Percentiles rank a stretch among this genome's conserved stretches.
These are phyloP conservation scores for Epichloe elymi DNA, from an alignment of 2,329 filamentous ascomycete genomes.

Conservation along the genomic window DNA sequence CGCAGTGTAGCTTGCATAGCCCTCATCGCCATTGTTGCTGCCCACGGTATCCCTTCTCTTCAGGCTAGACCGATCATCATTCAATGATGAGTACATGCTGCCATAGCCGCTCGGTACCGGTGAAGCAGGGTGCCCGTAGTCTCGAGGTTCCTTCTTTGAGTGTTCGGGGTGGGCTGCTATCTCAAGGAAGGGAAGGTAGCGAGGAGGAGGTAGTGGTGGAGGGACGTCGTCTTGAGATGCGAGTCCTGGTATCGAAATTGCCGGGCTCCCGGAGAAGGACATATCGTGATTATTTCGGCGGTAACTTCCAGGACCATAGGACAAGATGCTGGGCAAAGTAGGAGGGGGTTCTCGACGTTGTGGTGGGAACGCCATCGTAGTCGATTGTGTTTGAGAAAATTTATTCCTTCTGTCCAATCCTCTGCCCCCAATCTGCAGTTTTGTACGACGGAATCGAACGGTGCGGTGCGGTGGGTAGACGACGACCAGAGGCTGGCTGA, in stretches of 20 bases:
- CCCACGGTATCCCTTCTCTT: slow-evolving; percentile 18
- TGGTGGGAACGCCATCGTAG: slow-evolving; percentile 23
- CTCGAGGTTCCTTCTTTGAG: slow-evolving; percentile 16
- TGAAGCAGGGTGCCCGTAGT: slow-evolving; percentile 14
- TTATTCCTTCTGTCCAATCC: neutral
- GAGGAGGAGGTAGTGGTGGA: slow-evolving; percentile 34
- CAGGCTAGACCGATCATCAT: slow-evolving; percentile 22
- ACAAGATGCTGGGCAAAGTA: slow-evolving; percentile 24
- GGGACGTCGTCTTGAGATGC: slow-evolving; percentile 22
- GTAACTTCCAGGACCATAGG: slow-evolving; percentile 17
- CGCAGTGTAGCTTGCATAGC: slow-evolving; percentile 30
- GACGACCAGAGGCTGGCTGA: slow-evolving; percentile 3
- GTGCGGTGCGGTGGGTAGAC: neutral
- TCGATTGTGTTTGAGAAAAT: neutral
- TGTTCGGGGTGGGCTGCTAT: slow-evolving; percentile 18
- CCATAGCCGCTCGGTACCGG: slow-evolving; percentile 26
- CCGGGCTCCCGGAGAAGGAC: slow-evolving; percentile 20
- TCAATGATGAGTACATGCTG: slow-evolving; percentile 23
- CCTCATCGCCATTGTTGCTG: slow-evolving; percentile 25
- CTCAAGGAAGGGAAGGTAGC: slow-evolving; percentile 22
- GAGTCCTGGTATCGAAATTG: slow-evolving; percentile 31
- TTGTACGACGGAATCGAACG: neutral
- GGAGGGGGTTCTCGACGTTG: slow-evolving; percentile 22
- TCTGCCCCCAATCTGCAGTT: neutral
- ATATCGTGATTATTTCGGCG: slow-evolving; percentile 19